Evolutionary conservation across 2,329 filamentous ascomycete genomes (phyloP), one percentile per base, ranked within the genome.

Genomic region (Polytolypa hystricis): DNA sequence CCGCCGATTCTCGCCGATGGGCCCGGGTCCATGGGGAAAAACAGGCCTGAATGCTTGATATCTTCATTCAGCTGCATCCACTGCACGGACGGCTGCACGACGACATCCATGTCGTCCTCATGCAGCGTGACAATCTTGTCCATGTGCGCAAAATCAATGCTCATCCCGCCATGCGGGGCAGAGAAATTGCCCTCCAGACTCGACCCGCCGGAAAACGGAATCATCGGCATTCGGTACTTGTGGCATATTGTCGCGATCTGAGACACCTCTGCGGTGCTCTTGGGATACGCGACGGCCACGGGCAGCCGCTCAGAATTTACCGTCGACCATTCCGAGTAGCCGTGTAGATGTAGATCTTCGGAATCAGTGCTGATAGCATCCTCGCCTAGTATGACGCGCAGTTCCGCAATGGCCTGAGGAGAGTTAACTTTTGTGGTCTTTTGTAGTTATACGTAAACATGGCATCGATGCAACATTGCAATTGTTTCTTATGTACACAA

Each of bases 161-260:
- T 89, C 53, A 95, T 74, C 9, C 87, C 87, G 9, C 86, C 86
- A 52, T 79, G 81, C 0, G 85, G 84, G 10, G 86, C 84, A 0
- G 84, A 83, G 58, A 93, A 93, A 56, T 94, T 91, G 10, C 82
- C 87, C 57, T 95, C 87, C 0, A 95, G 66, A 46, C 82, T 89
- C 0, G 84, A 81, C 10, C 86, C 87, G 2, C 85, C 86, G 1
- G 84, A 91, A 54, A 83, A 94, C 0, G 84, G 81, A 41, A 91
- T 81, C 64, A 94, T 82, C 1, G 87, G 87, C 37, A 94, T 74
- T 11, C 72, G 77, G 58, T 86, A 79, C 55, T 80, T 80, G 61
- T 81, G 70, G 61, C 86, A 94, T 37, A 87, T 68, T 45, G 78
- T 69, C 20, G 76, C 78, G 39, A 84, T 74, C 25, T 62, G 52